Conservation (phyloP, 2,329 filamentous ascomycete species). For the Fusarium equiseti region DNA sequence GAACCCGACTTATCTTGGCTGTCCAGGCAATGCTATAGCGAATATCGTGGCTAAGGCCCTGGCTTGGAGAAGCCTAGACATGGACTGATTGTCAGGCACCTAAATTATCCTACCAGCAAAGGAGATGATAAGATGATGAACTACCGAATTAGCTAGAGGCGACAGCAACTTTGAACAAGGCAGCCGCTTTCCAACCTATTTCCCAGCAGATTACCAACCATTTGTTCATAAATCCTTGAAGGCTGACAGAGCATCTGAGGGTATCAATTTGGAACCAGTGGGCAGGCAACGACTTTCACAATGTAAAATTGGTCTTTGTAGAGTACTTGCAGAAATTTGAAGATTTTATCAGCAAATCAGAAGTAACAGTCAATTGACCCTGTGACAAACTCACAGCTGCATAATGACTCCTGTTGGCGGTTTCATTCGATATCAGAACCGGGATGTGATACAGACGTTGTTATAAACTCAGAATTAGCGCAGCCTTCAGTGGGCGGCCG, state of each 20-base stretch:
- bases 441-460: slow-evolving; percentile 9
- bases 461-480: slow-evolving; percentile 18
- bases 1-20: background rate
- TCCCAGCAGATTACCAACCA: slow-evolving; percentile 13
- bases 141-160: background rate
- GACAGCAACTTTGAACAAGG: background rate
- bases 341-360: background rate
- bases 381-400: background rate
- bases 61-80: slow-evolving; percentile 1
- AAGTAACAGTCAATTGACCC: background rate
- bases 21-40: background rate
- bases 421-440: slow-evolving; percentile 4
- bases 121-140: background rate
- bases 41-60: background rate
- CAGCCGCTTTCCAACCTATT: background rate
- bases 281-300: background rate
- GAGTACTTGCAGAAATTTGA: background rate
- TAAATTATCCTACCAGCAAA: background rate
- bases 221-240: background rate
- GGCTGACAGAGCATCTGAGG: slow-evolving; percentile 1
- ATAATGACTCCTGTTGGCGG: background rate
- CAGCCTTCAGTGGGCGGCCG: slow-evolving; percentile 34
- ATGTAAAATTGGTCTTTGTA: no score
- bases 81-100: background rate
- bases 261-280: background rate